Evolutionary conservation across 2,329 filamentous ascomycete genomes (phyloP).

Genomic region (Allantophomopsis cytisporea): DNA sequence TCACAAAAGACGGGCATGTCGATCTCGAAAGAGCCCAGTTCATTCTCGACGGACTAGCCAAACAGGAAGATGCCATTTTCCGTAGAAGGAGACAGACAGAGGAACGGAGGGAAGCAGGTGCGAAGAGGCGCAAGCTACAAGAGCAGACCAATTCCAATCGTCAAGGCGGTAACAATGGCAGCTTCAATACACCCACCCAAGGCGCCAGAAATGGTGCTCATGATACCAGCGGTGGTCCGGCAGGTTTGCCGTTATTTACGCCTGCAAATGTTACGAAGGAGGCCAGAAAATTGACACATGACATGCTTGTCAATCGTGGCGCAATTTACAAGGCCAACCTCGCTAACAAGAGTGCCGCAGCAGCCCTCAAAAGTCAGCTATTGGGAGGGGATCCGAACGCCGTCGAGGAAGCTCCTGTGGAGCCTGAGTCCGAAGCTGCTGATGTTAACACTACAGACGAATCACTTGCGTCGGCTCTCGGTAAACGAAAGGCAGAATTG

Average conservation of each 20-base stretch:
- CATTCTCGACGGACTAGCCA: slow-evolving; percentile 78
- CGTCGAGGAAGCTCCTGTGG: slow-evolving; percentile 4
- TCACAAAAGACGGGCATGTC: slow-evolving; percentile 90
- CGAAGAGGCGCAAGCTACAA: slow-evolving; percentile 66
- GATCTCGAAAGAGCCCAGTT: slow-evolving; percentile 76
- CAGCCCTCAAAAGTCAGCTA: slow-evolving; percentile 70
- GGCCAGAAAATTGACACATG: slow-evolving; percentile 59
- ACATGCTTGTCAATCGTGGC: slow-evolving; percentile 71
- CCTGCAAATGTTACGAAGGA: slow-evolving; percentile 41
- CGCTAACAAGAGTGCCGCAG: slow-evolving; percentile 91
- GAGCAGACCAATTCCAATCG: slow-evolving; percentile 28
- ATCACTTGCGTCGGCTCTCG: slow-evolving; percentile 35
- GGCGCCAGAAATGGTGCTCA: slow-evolving; percentile 10
- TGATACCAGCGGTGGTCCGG: slow-evolving; percentile 18
- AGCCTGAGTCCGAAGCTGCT: slow-evolving; percentile 10
- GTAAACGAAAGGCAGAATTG: slow-evolving; percentile 67
- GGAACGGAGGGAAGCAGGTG: slow-evolving; percentile 66
- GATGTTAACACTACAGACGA: slow-evolving; percentile 7
- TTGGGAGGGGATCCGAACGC: slow-evolving; percentile 28
- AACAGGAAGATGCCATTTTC: slow-evolving; percentile 91
- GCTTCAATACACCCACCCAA: slow-evolving; percentile 14
- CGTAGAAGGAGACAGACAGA: slow-evolving; percentile 75
- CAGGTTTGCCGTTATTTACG: slow-evolving; percentile 40
- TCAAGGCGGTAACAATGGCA: slow-evolving; percentile 19
- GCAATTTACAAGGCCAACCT: slow-evolving; percentile 54